A percentile compares a stretch with the other conserved stretches of the same genome.
Evolutionary conservation across 2,329 filamentous ascomycete genomes (phyloP).

Genomic region (Beauveria asiatica): DNA sequence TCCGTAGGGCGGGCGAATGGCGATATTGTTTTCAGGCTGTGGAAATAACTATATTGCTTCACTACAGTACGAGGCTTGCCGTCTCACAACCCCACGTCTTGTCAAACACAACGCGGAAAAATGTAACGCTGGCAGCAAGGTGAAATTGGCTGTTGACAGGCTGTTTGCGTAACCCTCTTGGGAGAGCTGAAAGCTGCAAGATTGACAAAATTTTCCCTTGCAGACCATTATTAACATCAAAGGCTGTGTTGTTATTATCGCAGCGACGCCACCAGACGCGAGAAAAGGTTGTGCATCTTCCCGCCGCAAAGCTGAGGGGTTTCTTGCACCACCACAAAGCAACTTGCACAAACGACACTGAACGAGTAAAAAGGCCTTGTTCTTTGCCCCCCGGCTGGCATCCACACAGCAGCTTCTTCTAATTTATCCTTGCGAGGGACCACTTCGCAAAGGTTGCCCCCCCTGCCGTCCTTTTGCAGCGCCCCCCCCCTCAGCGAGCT

Average conservation of each 20-base stretch:
- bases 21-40: not conserved
- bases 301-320: not conserved
- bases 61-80: not conserved
- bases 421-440: not conserved
- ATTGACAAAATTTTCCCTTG: not conserved
- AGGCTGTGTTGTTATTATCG: not conserved
- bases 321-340: not conserved
- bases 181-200: not conserved
- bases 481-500: not conserved
- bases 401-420: not conserved
- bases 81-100: too few relatives aligned
- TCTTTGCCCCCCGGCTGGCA: not conserved
- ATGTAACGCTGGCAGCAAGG: not conserved
- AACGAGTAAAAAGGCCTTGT: not conserved
- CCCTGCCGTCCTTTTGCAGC: not conserved
- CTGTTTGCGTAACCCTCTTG: not conserved
- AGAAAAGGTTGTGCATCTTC: not conserved
- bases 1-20: not conserved
- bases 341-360: not conserved
- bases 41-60: not conserved
- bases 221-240: too few relatives aligned
- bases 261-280: not conserved
- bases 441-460: not conserved
- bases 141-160: not conserved
- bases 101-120: too few relatives aligned